Conservation (phyloP, 257 asterid genomes). For the Solanum gandarillasii region DNA sequence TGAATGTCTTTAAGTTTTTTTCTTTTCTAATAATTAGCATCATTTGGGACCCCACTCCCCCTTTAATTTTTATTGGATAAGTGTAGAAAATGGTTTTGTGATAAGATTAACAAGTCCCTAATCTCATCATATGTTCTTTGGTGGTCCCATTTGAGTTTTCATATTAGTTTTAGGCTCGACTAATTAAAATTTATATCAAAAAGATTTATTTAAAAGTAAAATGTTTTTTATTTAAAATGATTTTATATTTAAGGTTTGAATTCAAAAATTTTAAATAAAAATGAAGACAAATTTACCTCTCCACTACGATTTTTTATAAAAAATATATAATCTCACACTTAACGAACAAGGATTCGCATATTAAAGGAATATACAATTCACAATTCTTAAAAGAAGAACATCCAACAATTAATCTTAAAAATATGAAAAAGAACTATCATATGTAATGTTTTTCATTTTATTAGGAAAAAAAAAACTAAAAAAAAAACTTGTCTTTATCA, state of each 20-base stretch:
- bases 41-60: background rate
- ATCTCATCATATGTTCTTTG: background rate
- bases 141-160: background rate
- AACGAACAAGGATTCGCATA: constrained; percentile 1
- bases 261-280: rapidly evolving
- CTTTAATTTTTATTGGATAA: background rate
- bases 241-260: background rate
- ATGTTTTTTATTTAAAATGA: rapidly evolving
- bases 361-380: constrained; percentile 5
- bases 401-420: background rate
- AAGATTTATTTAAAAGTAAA: background rate
- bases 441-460: background rate
- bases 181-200: background rate
- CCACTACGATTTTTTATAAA: rapidly evolving
- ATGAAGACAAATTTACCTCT: rapidly evolving
- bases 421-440: background rate
- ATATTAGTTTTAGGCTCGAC: background rate
- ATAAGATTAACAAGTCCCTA: background rate
- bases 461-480: background rate
- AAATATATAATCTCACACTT: background rate
- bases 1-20: background rate
- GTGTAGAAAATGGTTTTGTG: background rate
- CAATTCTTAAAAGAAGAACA: background rate
- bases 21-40: background rate
- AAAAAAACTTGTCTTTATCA: background rate